Percentiles rank a stretch among this genome's conserved stretches.
phyloP scores from a whole-genome alignment of 2,329 filamentous ascomycete genomes.

The Beauveria sp. region DNA sequence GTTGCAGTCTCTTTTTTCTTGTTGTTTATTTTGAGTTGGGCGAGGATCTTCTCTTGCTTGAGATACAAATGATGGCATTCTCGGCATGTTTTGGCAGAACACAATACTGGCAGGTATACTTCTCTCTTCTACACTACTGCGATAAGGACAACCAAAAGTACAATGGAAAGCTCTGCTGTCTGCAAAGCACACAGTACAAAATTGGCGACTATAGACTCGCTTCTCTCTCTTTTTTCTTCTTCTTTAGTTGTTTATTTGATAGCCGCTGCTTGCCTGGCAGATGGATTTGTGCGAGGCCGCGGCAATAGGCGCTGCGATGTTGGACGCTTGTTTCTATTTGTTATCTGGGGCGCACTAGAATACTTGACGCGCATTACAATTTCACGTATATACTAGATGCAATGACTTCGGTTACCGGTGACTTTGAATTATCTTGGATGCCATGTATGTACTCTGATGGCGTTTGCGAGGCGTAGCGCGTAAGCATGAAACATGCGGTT shows the following conservation, averaged over 20 bases:
- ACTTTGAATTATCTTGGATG: too few relatives aligned
- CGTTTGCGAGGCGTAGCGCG: too few relatives aligned
- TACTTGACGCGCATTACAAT: not conserved
- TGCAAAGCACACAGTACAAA: not conserved
- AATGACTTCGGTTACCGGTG: too few relatives aligned
- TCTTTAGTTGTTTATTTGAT: not conserved
- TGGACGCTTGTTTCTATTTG: not conserved
- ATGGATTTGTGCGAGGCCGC: not conserved
- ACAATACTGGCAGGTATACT: not conserved
- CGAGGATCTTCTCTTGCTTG: not conserved
- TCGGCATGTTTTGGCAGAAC: not conserved
- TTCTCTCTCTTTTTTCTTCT: not conserved
- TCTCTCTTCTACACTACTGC: not conserved
- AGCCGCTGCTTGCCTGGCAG: not conserved
- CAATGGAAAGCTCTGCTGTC: not conserved
- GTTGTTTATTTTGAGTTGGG: constrained; percentile 12
- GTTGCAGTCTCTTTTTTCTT: constrained; percentile 7
- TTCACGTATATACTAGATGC: too few relatives aligned
- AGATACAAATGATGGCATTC: not conserved
- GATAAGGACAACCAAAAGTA: not conserved
- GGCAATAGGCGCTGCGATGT: not conserved
- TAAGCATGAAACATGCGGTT: too few relatives aligned
- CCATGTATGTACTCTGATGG: too few relatives aligned
- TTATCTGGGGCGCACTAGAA: not conserved
- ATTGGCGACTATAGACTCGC: not conserved